phyloP scores from a whole-genome alignment of 768 basidiomycete species.

The Leccinum ochraceum region DNA sequence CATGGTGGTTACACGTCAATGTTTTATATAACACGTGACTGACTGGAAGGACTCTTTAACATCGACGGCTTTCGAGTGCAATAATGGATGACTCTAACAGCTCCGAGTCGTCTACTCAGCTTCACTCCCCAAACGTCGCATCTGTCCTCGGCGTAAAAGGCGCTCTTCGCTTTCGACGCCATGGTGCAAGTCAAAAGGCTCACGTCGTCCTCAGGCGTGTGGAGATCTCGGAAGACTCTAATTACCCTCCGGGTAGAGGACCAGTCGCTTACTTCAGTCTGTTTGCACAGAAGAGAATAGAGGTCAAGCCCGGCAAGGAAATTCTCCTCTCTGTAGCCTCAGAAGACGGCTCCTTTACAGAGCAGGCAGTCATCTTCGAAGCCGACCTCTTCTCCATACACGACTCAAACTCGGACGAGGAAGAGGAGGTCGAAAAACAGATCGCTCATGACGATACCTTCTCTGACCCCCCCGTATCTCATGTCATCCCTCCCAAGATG shows the following conservation, averaged over 20 bases:
- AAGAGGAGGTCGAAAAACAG: slow-evolving; percentile 43
- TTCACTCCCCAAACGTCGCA: slow-evolving; percentile 39
- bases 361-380: slow-evolving; percentile 59
- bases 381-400: slow-evolving; percentile 40
- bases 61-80: background rate
- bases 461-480: slow-evolving; percentile 33
- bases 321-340: slow-evolving; percentile 60
- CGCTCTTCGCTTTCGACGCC: slow-evolving; percentile 61
- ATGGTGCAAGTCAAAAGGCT: slow-evolving; percentile 66
- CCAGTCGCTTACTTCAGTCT: slow-evolving; percentile 57
- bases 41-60: background rate
- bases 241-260: slow-evolving; percentile 40
- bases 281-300: slow-evolving; percentile 69
- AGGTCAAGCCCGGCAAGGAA: slow-evolving; percentile 70
- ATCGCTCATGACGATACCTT: slow-evolving; percentile 43
- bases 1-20: slow-evolving; percentile 23
- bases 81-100: slow-evolving; percentile 40
- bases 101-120: slow-evolving; percentile 33
- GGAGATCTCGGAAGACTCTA: slow-evolving; percentile 45
- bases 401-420: slow-evolving; percentile 37
- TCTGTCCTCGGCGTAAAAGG: slow-evolving; percentile 65
- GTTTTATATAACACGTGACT: background rate
- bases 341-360: slow-evolving; percentile 53
- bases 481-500: slow-evolving; percentile 63
- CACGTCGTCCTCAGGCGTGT: slow-evolving; percentile 70